These are phyloP conservation scores for Fagus sylvatica DNA, from an alignment of 306 rosid genomes.

Conservation along the genomic window DNA sequence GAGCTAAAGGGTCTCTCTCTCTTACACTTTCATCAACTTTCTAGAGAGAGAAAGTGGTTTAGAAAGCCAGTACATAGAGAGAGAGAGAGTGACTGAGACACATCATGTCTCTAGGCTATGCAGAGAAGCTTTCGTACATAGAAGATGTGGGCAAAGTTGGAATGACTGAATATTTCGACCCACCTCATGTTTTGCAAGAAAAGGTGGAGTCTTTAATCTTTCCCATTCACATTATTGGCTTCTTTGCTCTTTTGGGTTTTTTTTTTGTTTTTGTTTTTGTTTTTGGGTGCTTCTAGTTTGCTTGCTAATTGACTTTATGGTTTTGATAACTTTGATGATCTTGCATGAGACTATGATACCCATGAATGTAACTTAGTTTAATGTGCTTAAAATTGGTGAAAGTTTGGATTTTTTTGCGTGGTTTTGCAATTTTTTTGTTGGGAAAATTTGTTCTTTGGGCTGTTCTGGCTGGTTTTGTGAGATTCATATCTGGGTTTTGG, in stretches of 20 bases:
- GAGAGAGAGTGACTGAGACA: conserved; percentile 12
- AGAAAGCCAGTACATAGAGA: conserved; percentile 18
- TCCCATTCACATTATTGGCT: conserved; percentile 19
- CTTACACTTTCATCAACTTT: conserved; percentile 24
- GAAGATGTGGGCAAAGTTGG: conserved; percentile 98
- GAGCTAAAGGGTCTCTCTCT: conserved; percentile 11
- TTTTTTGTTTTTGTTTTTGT: neutral
- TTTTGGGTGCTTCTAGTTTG: conserved; percentile 5
- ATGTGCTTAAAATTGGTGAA: conserved; percentile 16
- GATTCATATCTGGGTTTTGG: conserved; percentile 29
- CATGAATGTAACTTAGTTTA: conserved; percentile 27
- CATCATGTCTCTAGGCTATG: conserved; percentile 91
- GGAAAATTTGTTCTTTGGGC: conserved; percentile 9
- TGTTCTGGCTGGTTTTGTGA: conserved; percentile 15
- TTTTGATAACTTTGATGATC: conserved; percentile 30
- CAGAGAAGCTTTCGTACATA: conserved; percentile 93
- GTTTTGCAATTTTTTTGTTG: conserved; percentile 1
- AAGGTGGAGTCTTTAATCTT: conserved; percentile 42
- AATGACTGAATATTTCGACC: conserved; percentile 84
- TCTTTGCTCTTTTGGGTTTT: neutral
- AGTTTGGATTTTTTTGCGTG: neutral
- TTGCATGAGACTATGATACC: conserved; percentile 20
- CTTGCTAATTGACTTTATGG: conserved; percentile 21
- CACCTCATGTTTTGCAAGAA: conserved; percentile 69
- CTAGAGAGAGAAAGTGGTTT: neutral